Base-by-base conservation (phyloP, 1,139 yeast genomes). In the Geotrichum carabidarum region DNA sequence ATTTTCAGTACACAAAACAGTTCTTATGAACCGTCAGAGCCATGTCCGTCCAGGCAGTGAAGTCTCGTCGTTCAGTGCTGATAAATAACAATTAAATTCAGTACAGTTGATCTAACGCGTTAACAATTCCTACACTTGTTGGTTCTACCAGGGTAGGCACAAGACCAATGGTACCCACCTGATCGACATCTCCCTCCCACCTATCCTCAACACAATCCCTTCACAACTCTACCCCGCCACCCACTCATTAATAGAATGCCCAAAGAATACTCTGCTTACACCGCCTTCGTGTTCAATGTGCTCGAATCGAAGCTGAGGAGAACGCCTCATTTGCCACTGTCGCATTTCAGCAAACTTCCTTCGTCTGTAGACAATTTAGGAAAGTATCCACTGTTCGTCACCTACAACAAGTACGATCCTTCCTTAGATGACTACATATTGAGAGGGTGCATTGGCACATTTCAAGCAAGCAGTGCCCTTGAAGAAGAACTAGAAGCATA, bases 391-490 rank as follows among this genome's bases (percentile, higher is more conserved):
- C 70, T 93, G 38, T 93, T 93, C 71, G 84, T 93, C 36, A 91
- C 98, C 0, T 93, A 96, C 96, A 82, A 84, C 66, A 79, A 78
- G 48, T 63, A 72, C 48, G 69, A 61, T 8, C 61, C 59, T 14
- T 58, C 60, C 12, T 65, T 64, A 0, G 70, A 76, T 54, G 72
- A 74, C 15, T 71, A 76, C 51, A 70, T 75, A n/a, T 73, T 93
- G 50, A 75, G 98, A 52, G 99, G 99, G 0, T 93, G 99, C 66
- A 93, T 93, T 55, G 99, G 99, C 0, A 91, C 96, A 0, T 91
- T 93, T 66, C 69, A 71, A 14, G 64, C 73, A 1, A 68, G 71
- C 14, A 55, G 71, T 50, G 72, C 75, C 0, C 64, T 87, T 8
- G 82, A 77, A 31, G 56, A 66, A 0, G 96, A 95, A 0, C 78